Evolutionary conservation across 2,329 filamentous ascomycete species (phyloP), one percentile per base, ranked within the genome.

Genomic region (Ascochyta koolunga): DNA sequence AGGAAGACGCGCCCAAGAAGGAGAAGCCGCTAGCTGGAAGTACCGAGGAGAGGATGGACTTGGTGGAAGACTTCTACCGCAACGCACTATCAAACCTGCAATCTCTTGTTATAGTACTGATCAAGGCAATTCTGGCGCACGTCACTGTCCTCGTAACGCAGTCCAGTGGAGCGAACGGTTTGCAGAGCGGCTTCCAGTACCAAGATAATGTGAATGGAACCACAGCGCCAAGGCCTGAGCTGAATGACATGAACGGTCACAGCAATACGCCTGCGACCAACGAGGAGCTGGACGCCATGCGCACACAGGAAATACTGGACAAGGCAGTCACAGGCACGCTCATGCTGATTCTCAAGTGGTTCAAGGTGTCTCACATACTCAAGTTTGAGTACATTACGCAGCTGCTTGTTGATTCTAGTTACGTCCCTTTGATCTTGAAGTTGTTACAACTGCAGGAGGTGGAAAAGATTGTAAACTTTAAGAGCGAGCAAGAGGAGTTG

Each of bases 341-440:
- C 24, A 79, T 99, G 24, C 79, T 96, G n/a, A 77, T 98, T 38
- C 73, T 98, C 56, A 99, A 98, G 76, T 99, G 95, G 95, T 89
- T 98, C 66, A 96, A 96, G 73, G 80, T 96, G 48, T 97, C 92
- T 53, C 95, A 99, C 71, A 85, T 98, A 24, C 80, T 99, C 61
- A 96, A 97, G 71, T 97, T 95, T 64, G 95, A 99, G 76, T 98
- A 97, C 68, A 79, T 99, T 68, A 93, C 92, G 0, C 95, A 99
- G 70, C 83, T 99, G 2, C 80, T 99, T 10, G 83, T 99, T 24
- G 95, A 99, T 75, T 95, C 91, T 4, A 98, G 96, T 73, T 99
- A 97, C 72, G 82, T 99, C 6, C 93, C 93, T 0, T 80, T 99
- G 25, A 89, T 96, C 21, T 79, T 99, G 27, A 98, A 98, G 77